These are phyloP conservation scores for Sinapis alba DNA, from an alignment of 441 rosid species.

Conservation along the genomic window DNA sequence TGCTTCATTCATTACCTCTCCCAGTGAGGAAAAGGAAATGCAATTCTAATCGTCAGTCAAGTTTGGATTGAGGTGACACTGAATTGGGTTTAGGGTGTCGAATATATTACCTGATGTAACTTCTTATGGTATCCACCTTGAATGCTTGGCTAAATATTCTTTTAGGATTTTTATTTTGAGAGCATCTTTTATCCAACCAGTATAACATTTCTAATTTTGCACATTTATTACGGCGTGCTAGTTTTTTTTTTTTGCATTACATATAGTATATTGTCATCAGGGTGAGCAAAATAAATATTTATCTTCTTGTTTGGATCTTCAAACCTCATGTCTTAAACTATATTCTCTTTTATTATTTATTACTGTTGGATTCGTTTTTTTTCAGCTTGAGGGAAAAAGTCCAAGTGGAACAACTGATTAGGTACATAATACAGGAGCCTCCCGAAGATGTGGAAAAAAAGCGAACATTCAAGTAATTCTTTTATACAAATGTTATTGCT, in stretches of 20 bases:
- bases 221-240: neutral
- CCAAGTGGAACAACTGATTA: conserved; percentile 71
- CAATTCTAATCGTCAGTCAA: neutral
- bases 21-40: neutral
- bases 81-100: neutral
- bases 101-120: conserved; percentile 5
- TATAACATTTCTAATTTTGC: neutral
- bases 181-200: neutral
- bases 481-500: conserved; percentile 14
- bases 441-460: conserved; percentile 63
- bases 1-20: conserved; percentile 16
- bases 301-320: conserved; percentile 12
- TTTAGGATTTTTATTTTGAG: neutral
- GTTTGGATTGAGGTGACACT: neutral
- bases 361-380: conserved; percentile 21
- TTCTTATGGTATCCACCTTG: conserved; percentile 1
- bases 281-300: neutral
- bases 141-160: neutral
- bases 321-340: neutral
- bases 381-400: conserved; percentile 68
- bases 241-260: conserved; percentile 13
- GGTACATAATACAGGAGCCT: conserved; percentile 65
- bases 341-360: conserved; percentile 9
- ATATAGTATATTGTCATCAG: neutral
- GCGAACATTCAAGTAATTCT: conserved; percentile 59